Base-by-base conservation (phyloP, 768 basidiomycete species). In the Roridomyces roridus region DNA sequence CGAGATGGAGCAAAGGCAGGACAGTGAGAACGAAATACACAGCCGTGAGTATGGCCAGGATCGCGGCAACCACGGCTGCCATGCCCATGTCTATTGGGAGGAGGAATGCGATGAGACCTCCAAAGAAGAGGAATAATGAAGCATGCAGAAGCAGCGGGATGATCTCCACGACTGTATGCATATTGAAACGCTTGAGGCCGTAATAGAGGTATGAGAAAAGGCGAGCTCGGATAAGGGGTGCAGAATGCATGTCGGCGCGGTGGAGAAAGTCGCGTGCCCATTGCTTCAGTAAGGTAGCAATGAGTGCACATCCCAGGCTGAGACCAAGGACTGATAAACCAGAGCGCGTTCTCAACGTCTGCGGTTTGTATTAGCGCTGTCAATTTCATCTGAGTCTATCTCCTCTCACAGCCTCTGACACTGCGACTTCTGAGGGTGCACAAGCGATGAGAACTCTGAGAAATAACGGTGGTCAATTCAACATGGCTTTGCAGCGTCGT, bases 131-230 rank as follows among this genome's bases (percentile, higher is more conserved):
- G 7, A 46, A 24, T 2, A 64, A 49, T 17, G 63, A 61, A 1
- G 55, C 21, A 24, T 64, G 63, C 31, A 64, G 36, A 14, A 65
- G 51, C 20, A 62, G 43, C 21, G 64, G 64, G 42, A 65, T 42
- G 25, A 43, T n/a, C 11, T 43, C 50, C 20, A 51, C 51, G 0
- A 52, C 51, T 2, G 18, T 21, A 25, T 52, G 51, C 51, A 52
- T 44, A 14, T 43, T 26, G 23, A 52, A 52, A 7, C 42, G 42
- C 23, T 52, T 52, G 24, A 53, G 10, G 17, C 51, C 51, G 26
- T 45, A 53, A 28, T 53, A 53, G 3, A 53, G 24, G 17, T 26
- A 53, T 5, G 51, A 53, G 36, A 53, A 53, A 9, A 53, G 28
- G 7, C 51, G 51, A 1, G 51, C 43, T 3, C 51, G 51, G 23